A percentile compares a stretch with the other conserved stretches of the same genome.
Evolutionary conservation across 176 grass and related monocot genomes (phyloP).

Genomic region (Ampelocalamus luodianensis): DNA sequence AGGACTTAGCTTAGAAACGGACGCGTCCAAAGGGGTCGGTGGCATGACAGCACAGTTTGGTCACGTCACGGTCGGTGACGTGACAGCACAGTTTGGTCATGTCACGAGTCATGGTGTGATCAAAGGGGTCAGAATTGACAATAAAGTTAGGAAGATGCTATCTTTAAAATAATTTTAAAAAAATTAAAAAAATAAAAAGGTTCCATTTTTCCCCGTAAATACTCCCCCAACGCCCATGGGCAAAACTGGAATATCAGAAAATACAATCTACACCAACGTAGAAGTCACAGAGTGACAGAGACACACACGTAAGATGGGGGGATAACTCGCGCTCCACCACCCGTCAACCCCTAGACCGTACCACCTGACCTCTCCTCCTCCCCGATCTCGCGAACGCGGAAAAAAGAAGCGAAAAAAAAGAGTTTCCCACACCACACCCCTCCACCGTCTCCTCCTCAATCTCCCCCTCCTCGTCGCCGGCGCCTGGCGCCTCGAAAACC

Average conservation of each 20-base stretch:
- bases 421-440: constrained; percentile 45
- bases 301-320: constrained; percentile 35
- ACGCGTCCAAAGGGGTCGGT: no score
- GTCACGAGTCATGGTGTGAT: no score
- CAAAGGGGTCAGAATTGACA: no score
- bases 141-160: no score
- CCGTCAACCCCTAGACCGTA: constrained; percentile 37
- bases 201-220: no score
- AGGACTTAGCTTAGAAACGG: no score
- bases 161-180: no score
- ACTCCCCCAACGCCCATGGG: background rate
- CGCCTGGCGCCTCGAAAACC: constrained; percentile 19
- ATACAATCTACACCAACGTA: constrained; percentile 8
- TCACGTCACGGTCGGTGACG: no score
- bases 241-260: constrained; percentile 27
- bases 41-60: no score
- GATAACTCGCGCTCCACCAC: constrained; percentile 76
- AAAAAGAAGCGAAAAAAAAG: constrained; percentile 38
- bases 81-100: no score
- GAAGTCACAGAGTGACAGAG: background rate
- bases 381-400: constrained; percentile 53
- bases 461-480: constrained; percentile 32
- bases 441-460: constrained; percentile 35
- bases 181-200: no score
- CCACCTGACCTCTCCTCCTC: background rate